phyloP scores from a whole-genome alignment of 805 yeast genomes.

The Nakazawaea pomicola region DNA sequence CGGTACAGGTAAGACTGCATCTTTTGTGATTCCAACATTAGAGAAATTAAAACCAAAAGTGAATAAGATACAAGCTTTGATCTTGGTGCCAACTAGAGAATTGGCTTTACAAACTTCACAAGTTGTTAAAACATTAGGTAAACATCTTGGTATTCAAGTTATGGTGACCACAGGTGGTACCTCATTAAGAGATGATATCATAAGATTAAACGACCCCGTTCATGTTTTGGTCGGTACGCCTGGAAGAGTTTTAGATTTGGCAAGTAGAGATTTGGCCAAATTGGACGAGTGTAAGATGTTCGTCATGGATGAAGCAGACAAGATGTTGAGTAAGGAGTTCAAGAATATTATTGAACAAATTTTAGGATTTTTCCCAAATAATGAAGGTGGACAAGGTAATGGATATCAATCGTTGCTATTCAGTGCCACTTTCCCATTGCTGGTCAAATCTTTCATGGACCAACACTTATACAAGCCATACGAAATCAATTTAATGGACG shows the following conservation, averaged over 20 bases:
- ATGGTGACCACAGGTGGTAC: conserved; percentile 99
- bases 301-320: conserved; percentile 98
- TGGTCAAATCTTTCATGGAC: conserved; percentile 90
- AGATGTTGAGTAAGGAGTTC: conserved; percentile 89
- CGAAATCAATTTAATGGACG: conserved; percentile 97
- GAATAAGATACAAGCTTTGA: conserved; percentile 83
- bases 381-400: conserved; percentile 26
- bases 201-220: conserved; percentile 88
- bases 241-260: conserved; percentile 93
- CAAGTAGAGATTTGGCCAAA: conserved; percentile 83
- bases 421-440: conserved; percentile 94
- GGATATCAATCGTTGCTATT: conserved; percentile 82
- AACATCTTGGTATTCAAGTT: conserved; percentile 85
- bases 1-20: conserved; percentile 98
- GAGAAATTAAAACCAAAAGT: conserved; percentile 83
- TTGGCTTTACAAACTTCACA: conserved; percentile 96
- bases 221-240: conserved; percentile 97
- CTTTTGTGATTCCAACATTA: conserved; percentile 89
- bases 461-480: conserved; percentile 85
- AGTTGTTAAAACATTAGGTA: conserved; percentile 92
- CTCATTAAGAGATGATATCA: conserved; percentile 84
- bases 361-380: conserved; percentile 67
- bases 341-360: conserved; percentile 83
- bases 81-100: conserved; percentile 96
- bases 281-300: conserved; percentile 81